A percentile compares a stretch with the other conserved stretches of the same genome.
These are phyloP conservation scores for Eucalyptus viminalis DNA, from an alignment of 345 rosid species.

Conservation along the genomic window DNA sequence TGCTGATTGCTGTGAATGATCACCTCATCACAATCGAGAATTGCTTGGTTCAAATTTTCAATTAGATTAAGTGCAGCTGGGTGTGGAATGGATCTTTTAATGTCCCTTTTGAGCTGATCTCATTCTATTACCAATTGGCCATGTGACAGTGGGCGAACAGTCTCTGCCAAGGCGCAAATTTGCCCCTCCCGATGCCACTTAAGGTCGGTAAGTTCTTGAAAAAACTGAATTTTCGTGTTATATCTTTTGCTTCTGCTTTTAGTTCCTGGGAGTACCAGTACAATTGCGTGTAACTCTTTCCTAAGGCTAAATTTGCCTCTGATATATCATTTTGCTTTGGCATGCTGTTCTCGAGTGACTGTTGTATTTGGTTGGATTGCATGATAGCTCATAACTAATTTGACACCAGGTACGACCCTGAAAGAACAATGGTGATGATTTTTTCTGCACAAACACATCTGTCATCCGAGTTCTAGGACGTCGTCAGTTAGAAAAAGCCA, in stretches of 20 bases:
- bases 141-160: slow-evolving; percentile 79
- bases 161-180: slow-evolving; percentile 85
- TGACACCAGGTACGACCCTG: background rate
- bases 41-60: background rate
- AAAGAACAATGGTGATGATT: background rate
- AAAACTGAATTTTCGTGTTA: background rate
- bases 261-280: background rate
- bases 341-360: background rate
- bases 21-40: background rate
- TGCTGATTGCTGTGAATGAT: background rate
- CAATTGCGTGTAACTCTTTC: background rate
- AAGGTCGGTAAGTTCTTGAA: slow-evolving; percentile 29
- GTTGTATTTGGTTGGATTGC: background rate
- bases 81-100: background rate
- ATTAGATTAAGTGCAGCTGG: background rate
- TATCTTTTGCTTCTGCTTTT: background rate
- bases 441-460: background rate
- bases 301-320: background rate
- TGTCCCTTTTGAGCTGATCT: background rate
- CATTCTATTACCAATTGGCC: background rate
- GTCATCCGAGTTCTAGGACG: background rate
- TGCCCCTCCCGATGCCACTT: slow-evolving; percentile 75
- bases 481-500: background rate
- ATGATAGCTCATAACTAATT: background rate
- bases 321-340: background rate